phyloP scores from a whole-genome alignment of 345 rosid genomes.

The Populus nigra region DNA sequence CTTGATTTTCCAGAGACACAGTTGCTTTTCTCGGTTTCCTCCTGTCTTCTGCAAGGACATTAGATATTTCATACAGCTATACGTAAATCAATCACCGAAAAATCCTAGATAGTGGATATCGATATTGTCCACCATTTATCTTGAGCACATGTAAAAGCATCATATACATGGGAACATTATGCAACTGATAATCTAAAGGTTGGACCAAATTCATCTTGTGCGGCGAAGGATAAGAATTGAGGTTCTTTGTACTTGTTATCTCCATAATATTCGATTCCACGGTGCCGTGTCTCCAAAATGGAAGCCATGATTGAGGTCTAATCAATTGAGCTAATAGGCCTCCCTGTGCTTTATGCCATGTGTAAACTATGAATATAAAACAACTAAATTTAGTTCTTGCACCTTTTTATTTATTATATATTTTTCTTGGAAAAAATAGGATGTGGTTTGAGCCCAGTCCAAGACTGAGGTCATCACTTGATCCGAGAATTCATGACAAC shows the following conservation, averaged over 20 bases:
- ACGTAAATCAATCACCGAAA: neutral
- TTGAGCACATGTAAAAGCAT: neutral
- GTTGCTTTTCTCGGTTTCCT: neutral
- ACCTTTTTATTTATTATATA: no score
- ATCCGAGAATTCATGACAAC: neutral
- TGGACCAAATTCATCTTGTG: neutral
- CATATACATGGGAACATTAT: neutral
- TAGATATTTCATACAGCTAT: neutral
- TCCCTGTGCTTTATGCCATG: no score
- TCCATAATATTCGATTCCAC: neutral
- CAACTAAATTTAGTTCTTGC: no score
- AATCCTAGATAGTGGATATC: neutral
- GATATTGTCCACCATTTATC: neutral
- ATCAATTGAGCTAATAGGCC: no score
- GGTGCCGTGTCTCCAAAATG: neutral
- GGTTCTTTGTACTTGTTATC: neutral
- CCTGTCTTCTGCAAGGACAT: neutral
- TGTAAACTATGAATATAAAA: no score
- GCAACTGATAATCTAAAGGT: neutral
- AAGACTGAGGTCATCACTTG: neutral
- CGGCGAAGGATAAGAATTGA: neutral
- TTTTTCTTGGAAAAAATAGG: neutral
- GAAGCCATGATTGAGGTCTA: neutral
- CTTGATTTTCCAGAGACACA: neutral
- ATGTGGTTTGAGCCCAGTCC: neutral